Evolutionary conservation across 192 early-diverging fungal species (phyloP), one percentile per base, ranked within the genome.

Genomic region (Backusella luteola): DNA sequence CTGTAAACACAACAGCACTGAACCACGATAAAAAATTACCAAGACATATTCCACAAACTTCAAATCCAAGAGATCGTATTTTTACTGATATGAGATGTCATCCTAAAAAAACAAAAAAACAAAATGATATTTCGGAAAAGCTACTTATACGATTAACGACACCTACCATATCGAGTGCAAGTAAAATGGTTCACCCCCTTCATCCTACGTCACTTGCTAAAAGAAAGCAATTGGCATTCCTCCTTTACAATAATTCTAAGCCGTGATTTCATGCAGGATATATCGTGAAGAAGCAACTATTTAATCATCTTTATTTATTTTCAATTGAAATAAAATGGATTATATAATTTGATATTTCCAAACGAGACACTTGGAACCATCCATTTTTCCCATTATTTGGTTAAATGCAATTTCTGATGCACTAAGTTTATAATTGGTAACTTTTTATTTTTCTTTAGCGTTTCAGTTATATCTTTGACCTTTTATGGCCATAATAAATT

Each of bases 391-490:
- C 11, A 63, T 2, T 63, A 11, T 63, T 29, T 63, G 26, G 56
- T 29, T 63, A 63, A 29, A 63, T 63, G 23, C 56, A 63, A 63
- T 23, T 29, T 14, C 26, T 63, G 23, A 29, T 4, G 8, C 12
- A 26, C 9, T 63, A 12, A 4, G 3, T 29, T 29, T 29, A 29
- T 29, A 12, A 63, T 63, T 63, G 56, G 23, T 63, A 29, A 26
- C 8, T 11, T 21, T 9, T 9, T 56, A 56, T 56, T 21, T 32
- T 21, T 21, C 21, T 56, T 21, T 56, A 56, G 53, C 21, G 53
- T 56, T 56, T 56, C 53, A 63, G 23, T 26, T 63, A 63, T 11
- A 63, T 63, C 56, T 63, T 63, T 63, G 56, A 63, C 56, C 56
- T 29, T 63, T 29, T 63, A 63, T 63, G 7, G 7, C 14, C 26